These are phyloP conservation scores for Ilex aquifolium DNA, from an alignment of 257 asterid species.

Conservation along the genomic window DNA sequence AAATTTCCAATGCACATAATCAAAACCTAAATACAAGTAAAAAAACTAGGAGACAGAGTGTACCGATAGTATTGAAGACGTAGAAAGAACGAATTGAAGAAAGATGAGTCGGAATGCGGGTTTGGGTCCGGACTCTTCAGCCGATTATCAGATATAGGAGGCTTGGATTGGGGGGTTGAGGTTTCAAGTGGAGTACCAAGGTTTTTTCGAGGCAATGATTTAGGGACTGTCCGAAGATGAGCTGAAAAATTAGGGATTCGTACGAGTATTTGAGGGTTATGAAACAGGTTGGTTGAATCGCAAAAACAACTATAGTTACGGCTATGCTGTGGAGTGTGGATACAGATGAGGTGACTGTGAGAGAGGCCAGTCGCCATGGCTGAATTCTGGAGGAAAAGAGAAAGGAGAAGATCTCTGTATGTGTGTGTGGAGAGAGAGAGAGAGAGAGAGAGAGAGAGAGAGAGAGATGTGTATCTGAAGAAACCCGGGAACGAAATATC, in stretches of 20 bases:
- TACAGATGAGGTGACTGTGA: constrained; percentile 11
- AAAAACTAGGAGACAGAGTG: not conserved
- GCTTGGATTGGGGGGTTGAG: constrained; percentile 12
- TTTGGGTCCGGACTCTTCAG: constrained; percentile 13
- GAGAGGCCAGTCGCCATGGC: constrained; percentile 19
- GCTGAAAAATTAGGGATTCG: constrained; percentile 7
- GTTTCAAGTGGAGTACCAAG: constrained; percentile 9
- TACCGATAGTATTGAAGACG: constrained; percentile 31
- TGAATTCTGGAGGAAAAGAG: constrained; percentile 1
- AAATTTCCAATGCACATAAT: not conserved
- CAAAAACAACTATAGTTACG: constrained; percentile 5
- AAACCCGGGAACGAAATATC: not conserved
- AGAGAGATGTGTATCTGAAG: not conserved
- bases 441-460: not conserved
- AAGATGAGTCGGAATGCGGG: constrained; percentile 1
- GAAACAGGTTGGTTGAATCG: constrained; percentile 11
- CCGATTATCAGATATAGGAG: constrained; percentile 12
- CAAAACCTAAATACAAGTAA: not conserved
- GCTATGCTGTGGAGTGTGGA: constrained; percentile 5
- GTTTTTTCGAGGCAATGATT: constrained; percentile 27
- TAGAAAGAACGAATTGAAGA: constrained; percentile 16
- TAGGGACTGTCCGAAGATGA: constrained; percentile 27
- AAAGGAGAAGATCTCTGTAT: not conserved
- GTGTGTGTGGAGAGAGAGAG: not conserved
- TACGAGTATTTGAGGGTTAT: constrained; percentile 9